Percentiles rank a stretch among this genome's conserved stretches.
Conservation (phyloP, 2,329 filamentous ascomycete genomes). For the Penicillium italicum region DNA sequence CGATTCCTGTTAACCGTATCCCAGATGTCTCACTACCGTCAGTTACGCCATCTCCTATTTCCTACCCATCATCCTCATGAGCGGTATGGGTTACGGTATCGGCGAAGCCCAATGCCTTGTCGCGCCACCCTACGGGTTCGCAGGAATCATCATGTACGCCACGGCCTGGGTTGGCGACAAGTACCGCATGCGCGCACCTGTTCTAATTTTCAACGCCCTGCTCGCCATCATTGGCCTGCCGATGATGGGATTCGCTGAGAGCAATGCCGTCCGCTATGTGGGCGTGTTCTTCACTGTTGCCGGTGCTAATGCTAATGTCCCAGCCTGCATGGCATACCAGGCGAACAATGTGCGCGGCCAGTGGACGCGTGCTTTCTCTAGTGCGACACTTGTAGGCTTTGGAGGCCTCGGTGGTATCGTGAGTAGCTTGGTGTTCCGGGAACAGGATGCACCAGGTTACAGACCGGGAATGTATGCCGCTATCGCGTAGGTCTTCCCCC, state of each 20-base stretch:
- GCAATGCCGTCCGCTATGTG: slow-evolving; percentile 61
- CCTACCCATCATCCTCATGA: slow-evolving; percentile 66
- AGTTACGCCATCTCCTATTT: slow-evolving; percentile 79
- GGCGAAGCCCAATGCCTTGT: slow-evolving; percentile 66
- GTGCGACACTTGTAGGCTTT: slow-evolving; percentile 69
- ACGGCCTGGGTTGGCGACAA: slow-evolving; percentile 64
- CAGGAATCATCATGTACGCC: slow-evolving; percentile 59
- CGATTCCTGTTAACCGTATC: slow-evolving; percentile 21
- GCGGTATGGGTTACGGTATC: slow-evolving; percentile 61
- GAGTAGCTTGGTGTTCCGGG: slow-evolving; percentile 67
- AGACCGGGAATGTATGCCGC: slow-evolving; percentile 35
- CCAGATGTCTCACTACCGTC: slow-evolving; percentile 66
- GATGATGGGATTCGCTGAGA: slow-evolving; percentile 65
- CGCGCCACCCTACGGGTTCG: slow-evolving; percentile 65
- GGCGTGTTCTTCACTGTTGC: slow-evolving; percentile 74
- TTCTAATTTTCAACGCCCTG: slow-evolving; percentile 63
- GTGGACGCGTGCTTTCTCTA: slow-evolving; percentile 81
- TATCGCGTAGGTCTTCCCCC: slow-evolving; percentile 25
- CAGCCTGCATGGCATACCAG: slow-evolving; percentile 72
- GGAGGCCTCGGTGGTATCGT: slow-evolving; percentile 77
- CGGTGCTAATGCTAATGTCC: slow-evolving; percentile 74
- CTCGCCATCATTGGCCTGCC: slow-evolving; percentile 66
- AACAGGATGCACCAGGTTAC: slow-evolving; percentile 36
- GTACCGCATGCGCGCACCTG: slow-evolving; percentile 61
- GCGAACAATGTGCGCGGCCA: slow-evolving; percentile 85